A percentile compares a stretch with the other conserved stretches of the same genome.
Conservation (phyloP, 805 yeast species). For the Yarrowia sp. region DNA sequence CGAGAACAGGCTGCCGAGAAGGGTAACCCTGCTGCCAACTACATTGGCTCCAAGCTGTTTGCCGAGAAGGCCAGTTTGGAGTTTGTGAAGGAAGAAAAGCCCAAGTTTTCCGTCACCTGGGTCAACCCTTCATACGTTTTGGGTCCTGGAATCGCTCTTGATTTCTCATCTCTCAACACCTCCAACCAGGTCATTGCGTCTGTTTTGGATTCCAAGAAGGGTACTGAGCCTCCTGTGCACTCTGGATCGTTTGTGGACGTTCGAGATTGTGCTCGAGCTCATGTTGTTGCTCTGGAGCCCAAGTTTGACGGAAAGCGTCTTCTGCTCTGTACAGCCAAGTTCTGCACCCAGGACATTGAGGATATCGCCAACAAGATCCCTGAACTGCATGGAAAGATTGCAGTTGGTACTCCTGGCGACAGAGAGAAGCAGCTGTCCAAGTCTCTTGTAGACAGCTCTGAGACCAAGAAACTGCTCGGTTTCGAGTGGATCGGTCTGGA, state of each 20-base stretch:
- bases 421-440: not conserved
- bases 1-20: slow-evolving; percentile 34
- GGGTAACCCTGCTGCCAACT: slow-evolving; percentile 24
- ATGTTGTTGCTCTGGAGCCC: slow-evolving; percentile 47
- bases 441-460: not conserved
- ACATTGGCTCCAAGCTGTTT: slow-evolving; percentile 47
- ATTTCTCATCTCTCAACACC: slow-evolving; percentile 37
- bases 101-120: slow-evolving; percentile 35
- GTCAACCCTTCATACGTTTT: slow-evolving; percentile 38
- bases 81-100: slow-evolving; percentile 39
- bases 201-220: not conserved
- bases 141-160: slow-evolving; percentile 39
- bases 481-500: slow-evolving; percentile 7
- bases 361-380: slow-evolving; percentile 29
- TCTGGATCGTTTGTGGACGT: slow-evolving; percentile 46
- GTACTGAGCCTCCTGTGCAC: slow-evolving; percentile 28
- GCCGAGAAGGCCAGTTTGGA: slow-evolving; percentile 63
- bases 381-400: not conserved
- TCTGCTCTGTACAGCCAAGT: slow-evolving; percentile 31
- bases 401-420: not conserved
- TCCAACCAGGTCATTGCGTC: slow-evolving; percentile 34
- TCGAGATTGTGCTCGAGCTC: slow-evolving; percentile 61
- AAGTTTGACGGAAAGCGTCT: slow-evolving; percentile 33
- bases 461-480: not conserved
- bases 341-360: slow-evolving; percentile 28